Conservation (phyloP, 2,329 filamentous ascomycete species). For the Rhinocladiella similis region DNA sequence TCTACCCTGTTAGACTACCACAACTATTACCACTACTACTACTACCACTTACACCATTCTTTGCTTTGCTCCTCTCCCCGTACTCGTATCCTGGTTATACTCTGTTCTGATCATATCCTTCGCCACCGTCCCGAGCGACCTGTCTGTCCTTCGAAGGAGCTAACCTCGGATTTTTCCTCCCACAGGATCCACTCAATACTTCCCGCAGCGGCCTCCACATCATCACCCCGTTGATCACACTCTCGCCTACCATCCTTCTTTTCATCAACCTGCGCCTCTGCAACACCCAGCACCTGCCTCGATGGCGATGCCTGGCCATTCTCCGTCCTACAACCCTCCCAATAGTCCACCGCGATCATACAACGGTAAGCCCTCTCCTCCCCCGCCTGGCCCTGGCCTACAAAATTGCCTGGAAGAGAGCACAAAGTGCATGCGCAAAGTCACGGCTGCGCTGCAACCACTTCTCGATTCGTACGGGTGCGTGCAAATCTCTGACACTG, state of each 20-base stretch:
- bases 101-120: neutral
- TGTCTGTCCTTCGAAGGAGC: slow-evolving; percentile 7
- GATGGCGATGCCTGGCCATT: slow-evolving; percentile 30
- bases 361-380: slow-evolving; percentile 19
- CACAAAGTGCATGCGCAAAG: slow-evolving; percentile 6
- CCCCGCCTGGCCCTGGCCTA: neutral
- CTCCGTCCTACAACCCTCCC: slow-evolving; percentile 25
- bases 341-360: slow-evolving; percentile 26
- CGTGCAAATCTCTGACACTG: slow-evolving; percentile 1
- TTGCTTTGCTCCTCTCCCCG: neutral
- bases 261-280: neutral
- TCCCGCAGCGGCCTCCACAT: slow-evolving; percentile 18
- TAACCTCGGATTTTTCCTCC: slow-evolving; percentile 12
- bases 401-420: neutral
- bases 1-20: no score
- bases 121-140: no score
- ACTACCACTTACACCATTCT: neutral
- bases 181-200: slow-evolving; percentile 13
- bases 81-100: neutral
- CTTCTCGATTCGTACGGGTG: neutral
- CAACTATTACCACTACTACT: no score
- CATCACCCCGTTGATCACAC: slow-evolving; percentile 19
- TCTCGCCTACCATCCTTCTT: neutral
- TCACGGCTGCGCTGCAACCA: slow-evolving; percentile 3
- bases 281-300: slow-evolving; percentile 2